These are phyloP conservation scores for Paecilomyces variotii DNA, from an alignment of 2,329 filamentous ascomycete species.

Conservation along the genomic window DNA sequence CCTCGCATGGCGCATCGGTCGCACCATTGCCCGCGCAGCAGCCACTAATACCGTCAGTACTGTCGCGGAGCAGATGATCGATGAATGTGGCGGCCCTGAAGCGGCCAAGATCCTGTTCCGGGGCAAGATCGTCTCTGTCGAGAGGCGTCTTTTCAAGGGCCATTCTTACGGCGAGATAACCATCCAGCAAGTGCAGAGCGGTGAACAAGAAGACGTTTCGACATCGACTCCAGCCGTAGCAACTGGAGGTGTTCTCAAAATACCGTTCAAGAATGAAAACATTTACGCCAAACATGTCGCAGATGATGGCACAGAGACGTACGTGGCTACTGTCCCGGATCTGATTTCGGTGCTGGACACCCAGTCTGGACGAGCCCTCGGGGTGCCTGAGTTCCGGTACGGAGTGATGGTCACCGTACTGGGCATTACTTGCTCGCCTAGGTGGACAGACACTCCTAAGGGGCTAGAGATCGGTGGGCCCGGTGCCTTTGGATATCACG, in stretches of 20 bases:
- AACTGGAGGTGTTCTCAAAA: conserved; percentile 46
- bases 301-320: conserved; percentile 26
- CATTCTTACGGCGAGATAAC: conserved; percentile 2
- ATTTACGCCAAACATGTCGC: conserved; percentile 47
- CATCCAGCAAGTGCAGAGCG: neutral
- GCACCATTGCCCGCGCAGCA: conserved; percentile 48
- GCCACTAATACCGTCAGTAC: conserved; percentile 34
- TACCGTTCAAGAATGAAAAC: conserved; percentile 69
- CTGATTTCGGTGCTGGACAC: conserved; percentile 41
- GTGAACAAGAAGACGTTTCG: conserved; percentile 19
- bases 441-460: conserved; percentile 44
- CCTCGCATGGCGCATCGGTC: conserved; percentile 47
- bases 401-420: conserved; percentile 46
- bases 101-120: conserved; percentile 53
- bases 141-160: conserved; percentile 31
- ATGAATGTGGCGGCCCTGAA: conserved; percentile 47
- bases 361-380: conserved; percentile 49
- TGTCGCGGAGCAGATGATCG: conserved; percentile 38
- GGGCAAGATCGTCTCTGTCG: conserved; percentile 56
- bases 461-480: conserved; percentile 42
- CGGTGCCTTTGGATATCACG: conserved; percentile 40
- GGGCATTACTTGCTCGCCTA: conserved; percentile 47
- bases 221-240: conserved; percentile 23
- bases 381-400: conserved; percentile 49
- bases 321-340: conserved; percentile 16